Percentiles rank a stretch among this genome's conserved stretches.
phyloP scores from a whole-genome alignment of 345 rosid genomes.

The Linum tenue region DNA sequence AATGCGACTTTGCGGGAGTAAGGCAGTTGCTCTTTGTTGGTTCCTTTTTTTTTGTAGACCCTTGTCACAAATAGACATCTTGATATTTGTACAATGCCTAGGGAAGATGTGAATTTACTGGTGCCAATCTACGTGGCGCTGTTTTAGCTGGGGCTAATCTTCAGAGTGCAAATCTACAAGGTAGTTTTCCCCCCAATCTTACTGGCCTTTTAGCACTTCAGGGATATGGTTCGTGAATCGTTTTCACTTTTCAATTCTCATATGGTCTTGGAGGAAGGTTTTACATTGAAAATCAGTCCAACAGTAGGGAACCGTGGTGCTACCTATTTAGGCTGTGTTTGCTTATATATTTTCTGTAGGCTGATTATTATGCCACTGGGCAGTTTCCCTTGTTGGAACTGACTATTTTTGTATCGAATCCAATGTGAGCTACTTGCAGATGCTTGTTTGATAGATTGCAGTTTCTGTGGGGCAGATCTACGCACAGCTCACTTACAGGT shows the following conservation, averaged over 20 bases:
- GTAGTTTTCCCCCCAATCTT: conserved; percentile 23
- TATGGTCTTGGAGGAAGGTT: too few relatives aligned
- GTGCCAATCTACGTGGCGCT: conserved; percentile 85
- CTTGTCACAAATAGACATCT: conserved; percentile 9
- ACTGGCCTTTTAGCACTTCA: not conserved
- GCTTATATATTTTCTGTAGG: too few relatives aligned
- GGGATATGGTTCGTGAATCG: too few relatives aligned
- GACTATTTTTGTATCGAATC: too few relatives aligned
- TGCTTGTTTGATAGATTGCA: conserved; percentile 75
- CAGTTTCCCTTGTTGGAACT: not conserved
- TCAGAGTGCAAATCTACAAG: conserved; percentile 94
- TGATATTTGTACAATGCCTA: conserved; percentile 30
- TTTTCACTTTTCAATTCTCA: too few relatives aligned
- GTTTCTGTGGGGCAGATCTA: conserved; percentile 84
- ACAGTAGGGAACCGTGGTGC: too few relatives aligned
- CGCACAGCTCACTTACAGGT: conserved; percentile 94
- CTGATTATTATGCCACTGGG: too few relatives aligned
- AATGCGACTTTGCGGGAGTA: conserved; percentile 94
- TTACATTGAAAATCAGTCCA: too few relatives aligned
- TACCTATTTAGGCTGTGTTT: not conserved
- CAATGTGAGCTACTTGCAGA: too few relatives aligned
- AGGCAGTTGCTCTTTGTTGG: conserved; percentile 24
- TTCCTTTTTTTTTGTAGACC: conserved; percentile 1
- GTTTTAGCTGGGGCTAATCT: conserved; percentile 78
- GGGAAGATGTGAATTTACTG: conserved; percentile 92